Percentiles rank a stretch among this genome's conserved stretches.
Conservation (phyloP, 2,329 filamentous ascomycete genomes). For the Orbilia brochopaga region DNA sequence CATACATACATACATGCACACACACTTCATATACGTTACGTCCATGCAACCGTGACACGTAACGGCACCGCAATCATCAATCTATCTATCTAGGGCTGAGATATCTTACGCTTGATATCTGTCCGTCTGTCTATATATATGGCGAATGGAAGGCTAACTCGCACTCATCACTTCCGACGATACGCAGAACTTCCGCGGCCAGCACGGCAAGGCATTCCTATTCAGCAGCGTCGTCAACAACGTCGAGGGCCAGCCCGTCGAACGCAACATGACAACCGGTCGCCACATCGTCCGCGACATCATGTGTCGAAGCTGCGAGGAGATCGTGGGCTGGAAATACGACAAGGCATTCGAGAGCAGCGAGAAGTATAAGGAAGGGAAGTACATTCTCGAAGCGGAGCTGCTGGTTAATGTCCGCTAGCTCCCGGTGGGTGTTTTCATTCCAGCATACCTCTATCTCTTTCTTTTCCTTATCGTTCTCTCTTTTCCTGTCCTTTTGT, state of each 20-base stretch:
- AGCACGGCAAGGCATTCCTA: conserved; percentile 96
- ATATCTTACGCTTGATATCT: too few relatives aligned
- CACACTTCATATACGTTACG: neutral
- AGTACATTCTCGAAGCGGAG: conserved; percentile 94
- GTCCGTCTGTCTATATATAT: too few relatives aligned
- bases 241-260: conserved; percentile 78
- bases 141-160: neutral
- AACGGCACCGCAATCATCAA: neutral
- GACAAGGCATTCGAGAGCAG: conserved; percentile 90
- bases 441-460: neutral
- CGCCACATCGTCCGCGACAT: conserved; percentile 95
- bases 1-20: too few relatives aligned
- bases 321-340: conserved; percentile 97
- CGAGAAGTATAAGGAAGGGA: conserved; percentile 99
- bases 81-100: too few relatives aligned
- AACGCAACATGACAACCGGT: conserved; percentile 98
- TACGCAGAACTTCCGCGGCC: conserved; percentile 89
- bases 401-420: conserved; percentile 74
- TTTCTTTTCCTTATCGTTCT: neutral
- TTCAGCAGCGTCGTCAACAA: conserved; percentile 95
- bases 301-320: conserved; percentile 84
- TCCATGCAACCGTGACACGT: conserved; percentile 17
- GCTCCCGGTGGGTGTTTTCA: neutral
- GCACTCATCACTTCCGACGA: neutral
- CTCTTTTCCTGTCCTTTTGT: too few relatives aligned